Base-by-base conservation (phyloP, 176 grass and related monocot genomes). In the Tillandsia fasciculata region DNA sequence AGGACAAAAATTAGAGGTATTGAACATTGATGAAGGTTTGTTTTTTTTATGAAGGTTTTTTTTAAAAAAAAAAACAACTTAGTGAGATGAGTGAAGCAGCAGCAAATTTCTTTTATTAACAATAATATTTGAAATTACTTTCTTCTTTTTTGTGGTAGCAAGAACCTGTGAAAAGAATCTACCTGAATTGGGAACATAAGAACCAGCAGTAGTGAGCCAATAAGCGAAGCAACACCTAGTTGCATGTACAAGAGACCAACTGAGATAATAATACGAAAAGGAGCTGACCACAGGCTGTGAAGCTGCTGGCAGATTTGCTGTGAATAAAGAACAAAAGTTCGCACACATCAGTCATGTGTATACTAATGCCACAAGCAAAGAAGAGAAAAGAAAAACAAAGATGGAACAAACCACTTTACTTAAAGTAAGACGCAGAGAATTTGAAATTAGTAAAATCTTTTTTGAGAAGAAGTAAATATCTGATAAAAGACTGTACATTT, bases 281-380 rank as follows among this genome's bases (percentile, higher is more conserved):
- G 94, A 86, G 94, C 94, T 70, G 94, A 99, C 94, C 94, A 99
- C 69, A 99, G 79, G 71, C 84, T 90, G 83, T 99, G 94, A 78
- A 99, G 84, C 78, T 99, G 94, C 52, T 99, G 89, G 71, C 89
- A 99, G 51, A 90, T 85, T 93, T 93, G 89, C 94, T 99, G 89
- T 65, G 78, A 68, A 87, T 61, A 72, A 64, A 51, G 80, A 77
- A 27, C 49, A 23, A 48, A 18, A 61, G 50, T 29, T 48, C 50
- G 15, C n/a, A 42, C 33, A 42, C 49, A 63, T 42, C 17, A 73
- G 50, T 51, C 12, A 49, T 50, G 1, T 2, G 51, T 67, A 53
- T 18, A 33, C 11, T 63, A 48, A 69, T 57, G 71, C 48, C 69
- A 22, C 10, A 72, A 3, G 73, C 33, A 42, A 42, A 42, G 33